Percentiles rank a stretch among this genome's conserved stretches.
These are phyloP conservation scores for Aciculoconidium aculeatum DNA, from an alignment of 805 yeast genomes.

Conservation along the genomic window DNA sequence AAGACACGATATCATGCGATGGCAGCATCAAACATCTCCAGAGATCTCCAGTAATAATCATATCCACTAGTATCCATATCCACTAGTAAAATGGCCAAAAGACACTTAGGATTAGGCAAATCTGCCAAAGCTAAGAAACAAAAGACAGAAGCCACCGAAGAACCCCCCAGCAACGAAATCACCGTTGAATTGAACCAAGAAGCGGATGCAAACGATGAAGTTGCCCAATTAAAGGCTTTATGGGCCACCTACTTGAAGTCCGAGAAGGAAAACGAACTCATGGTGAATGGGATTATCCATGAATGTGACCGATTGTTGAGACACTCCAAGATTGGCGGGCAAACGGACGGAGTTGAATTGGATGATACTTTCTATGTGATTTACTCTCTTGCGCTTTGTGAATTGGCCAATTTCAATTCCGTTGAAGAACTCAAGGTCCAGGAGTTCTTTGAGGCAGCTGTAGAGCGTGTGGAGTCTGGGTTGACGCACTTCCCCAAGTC, in stretches of 20 bases:
- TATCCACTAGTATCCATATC: no score
- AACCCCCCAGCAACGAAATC: slow-evolving; percentile 20
- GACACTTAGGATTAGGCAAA: slow-evolving; percentile 37
- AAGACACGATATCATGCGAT: no score
- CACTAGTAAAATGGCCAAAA: slow-evolving; percentile 20
- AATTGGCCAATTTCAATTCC: slow-evolving; percentile 52
- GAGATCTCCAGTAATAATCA: no score
- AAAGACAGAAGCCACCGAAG: slow-evolving; percentile 12
- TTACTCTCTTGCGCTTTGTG: slow-evolving; percentile 68
- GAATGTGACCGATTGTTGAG: slow-evolving; percentile 82
- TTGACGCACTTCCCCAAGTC: slow-evolving; percentile 43
- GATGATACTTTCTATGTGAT: slow-evolving; percentile 60
- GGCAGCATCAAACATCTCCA: no score
- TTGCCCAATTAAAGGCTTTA: slow-evolving; percentile 69
- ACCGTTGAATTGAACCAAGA: slow-evolving; percentile 64
- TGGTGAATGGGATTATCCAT: slow-evolving; percentile 81
- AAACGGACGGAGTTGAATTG: slow-evolving; percentile 9
- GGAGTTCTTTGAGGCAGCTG: slow-evolving; percentile 63
- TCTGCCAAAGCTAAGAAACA: slow-evolving; percentile 23
- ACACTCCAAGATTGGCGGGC: slow-evolving; percentile 18
- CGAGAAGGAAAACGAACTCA: slow-evolving; percentile 55
- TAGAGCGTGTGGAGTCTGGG: slow-evolving; percentile 65
- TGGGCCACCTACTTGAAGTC: slow-evolving; percentile 59
- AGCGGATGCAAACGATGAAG: slow-evolving; percentile 69
- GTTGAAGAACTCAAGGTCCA: slow-evolving; percentile 40